Percentiles rank a stretch among this genome's conserved stretches.
These are phyloP conservation scores for Amphirosellinia nigrospora DNA, from an alignment of 495 filamentous ascomycete genomes.

Conservation along the genomic window DNA sequence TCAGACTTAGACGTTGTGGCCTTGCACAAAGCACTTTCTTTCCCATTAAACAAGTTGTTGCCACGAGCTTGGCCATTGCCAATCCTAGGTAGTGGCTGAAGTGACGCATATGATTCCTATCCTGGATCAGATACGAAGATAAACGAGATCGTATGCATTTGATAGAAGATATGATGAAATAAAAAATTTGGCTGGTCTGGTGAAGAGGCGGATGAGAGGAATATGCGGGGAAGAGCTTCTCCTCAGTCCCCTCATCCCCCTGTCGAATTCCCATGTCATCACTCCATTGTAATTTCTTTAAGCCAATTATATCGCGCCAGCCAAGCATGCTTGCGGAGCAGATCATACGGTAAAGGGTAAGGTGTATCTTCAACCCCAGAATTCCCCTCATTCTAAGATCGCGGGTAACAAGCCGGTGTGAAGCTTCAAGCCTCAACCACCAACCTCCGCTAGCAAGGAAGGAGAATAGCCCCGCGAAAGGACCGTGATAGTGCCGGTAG, in stretches of 20 bases:
- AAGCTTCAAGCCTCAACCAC: background rate
- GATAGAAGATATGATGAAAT: background rate
- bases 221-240: slow-evolving; percentile 21
- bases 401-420: background rate
- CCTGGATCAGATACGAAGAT: background rate
- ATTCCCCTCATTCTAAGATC: slow-evolving; percentile 20
- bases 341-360: background rate
- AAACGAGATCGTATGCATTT: background rate
- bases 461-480: slow-evolving; percentile 6
- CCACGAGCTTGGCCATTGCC: background rate
- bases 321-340: slow-evolving; percentile 17
- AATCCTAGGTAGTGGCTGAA: background rate
- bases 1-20: background rate
- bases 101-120: background rate
- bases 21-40: background rate
- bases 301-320: background rate
- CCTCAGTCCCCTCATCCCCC: slow-evolving; percentile 6
- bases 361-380: slow-evolving; percentile 13
- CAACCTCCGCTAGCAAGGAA: slow-evolving; percentile 9
- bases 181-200: background rate
- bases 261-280: background rate
- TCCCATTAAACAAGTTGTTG: background rate
- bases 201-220: background rate
- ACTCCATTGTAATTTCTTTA: slow-evolving; percentile 6
- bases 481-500: slow-evolving; percentile 23